Evolutionary conservation across 176 grass and related monocot genomes (phyloP).

Genomic region (Secale cereale): DNA sequence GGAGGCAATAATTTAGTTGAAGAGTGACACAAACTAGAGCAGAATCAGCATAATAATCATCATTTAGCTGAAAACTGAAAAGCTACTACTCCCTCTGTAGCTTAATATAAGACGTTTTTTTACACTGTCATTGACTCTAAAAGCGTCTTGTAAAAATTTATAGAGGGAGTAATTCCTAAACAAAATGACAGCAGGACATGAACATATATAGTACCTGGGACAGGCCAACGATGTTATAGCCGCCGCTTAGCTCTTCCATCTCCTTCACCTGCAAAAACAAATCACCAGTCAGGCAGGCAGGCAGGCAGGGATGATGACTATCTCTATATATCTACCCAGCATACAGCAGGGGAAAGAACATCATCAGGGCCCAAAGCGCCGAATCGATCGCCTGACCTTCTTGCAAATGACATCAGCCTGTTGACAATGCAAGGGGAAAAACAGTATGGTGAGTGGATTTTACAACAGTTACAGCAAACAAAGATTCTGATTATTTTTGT

Average conservation of each 20-base stretch:
- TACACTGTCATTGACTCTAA: too few species aligned
- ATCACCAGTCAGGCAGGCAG: neutral
- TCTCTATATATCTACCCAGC: neutral
- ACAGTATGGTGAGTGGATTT: neutral
- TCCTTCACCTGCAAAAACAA: slow-evolving; percentile 64
- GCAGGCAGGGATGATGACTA: neutral
- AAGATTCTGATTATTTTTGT: neutral
- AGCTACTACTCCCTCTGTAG: neutral
- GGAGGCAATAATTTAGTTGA: slow-evolving; percentile 2
- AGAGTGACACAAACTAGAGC: neutral
- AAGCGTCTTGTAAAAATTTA: too few species aligned
- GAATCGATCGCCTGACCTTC: slow-evolving; percentile 49
- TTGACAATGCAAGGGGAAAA: slow-evolving; percentile 5
- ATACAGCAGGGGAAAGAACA: neutral
- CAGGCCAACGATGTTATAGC: slow-evolving; percentile 85
- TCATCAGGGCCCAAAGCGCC: neutral
- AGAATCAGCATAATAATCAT: neutral
- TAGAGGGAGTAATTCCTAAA: too few species aligned
- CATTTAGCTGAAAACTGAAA: neutral
- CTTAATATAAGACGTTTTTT: too few species aligned
- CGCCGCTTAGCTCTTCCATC: slow-evolving; percentile 67
- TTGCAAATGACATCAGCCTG: slow-evolving; percentile 81
- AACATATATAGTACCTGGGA: slow-evolving; percentile 68
- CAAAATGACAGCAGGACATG: neutral
- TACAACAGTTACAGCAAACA: neutral